These are phyloP conservation scores for Silene coronaria DNA, from an alignment of 179 eudicot species.

Conservation along the genomic window DNA sequence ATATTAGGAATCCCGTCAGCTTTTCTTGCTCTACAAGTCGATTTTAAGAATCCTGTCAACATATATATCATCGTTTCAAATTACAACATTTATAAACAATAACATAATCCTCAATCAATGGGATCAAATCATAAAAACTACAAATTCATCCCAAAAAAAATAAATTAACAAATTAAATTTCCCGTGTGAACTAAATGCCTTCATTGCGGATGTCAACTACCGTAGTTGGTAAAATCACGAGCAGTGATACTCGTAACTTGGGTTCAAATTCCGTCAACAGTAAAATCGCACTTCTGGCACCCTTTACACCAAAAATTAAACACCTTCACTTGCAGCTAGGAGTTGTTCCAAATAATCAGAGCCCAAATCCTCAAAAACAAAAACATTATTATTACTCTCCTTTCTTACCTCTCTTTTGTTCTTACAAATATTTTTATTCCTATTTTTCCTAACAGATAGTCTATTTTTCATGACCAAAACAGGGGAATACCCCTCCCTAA, in stretches of 20 bases:
- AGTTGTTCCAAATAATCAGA: conserved; percentile 63
- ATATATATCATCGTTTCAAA: not conserved
- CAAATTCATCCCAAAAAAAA: not conserved
- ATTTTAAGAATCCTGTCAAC: too few species aligned
- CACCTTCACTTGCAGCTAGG: conserved; percentile 30
- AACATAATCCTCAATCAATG: not conserved
- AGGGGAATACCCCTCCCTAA: conserved; percentile 41
- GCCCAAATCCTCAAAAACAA: conserved; percentile 64
- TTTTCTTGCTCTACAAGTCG: too few species aligned
- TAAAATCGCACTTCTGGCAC: too few species aligned
- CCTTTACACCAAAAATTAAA: conserved; percentile 10
- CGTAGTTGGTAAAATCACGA: too few species aligned
- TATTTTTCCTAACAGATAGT: conserved; percentile 45
- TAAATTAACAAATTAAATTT: not conserved
- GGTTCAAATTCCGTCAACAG: too few species aligned
- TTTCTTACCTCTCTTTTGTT: conserved; percentile 8
- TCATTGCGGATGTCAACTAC: too few species aligned
- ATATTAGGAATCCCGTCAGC: too few species aligned
- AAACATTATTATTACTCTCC: conserved; percentile 29
- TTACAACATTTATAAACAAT: not conserved
- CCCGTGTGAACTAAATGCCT: not conserved
- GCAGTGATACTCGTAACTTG: too few species aligned
- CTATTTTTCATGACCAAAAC: conserved; percentile 56
- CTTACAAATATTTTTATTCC: conserved; percentile 12
- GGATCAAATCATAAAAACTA: not conserved